phyloP scores from a whole-genome alignment of 2,329 filamentous ascomycete genomes.

The Pleoardoris graminearum region DNA sequence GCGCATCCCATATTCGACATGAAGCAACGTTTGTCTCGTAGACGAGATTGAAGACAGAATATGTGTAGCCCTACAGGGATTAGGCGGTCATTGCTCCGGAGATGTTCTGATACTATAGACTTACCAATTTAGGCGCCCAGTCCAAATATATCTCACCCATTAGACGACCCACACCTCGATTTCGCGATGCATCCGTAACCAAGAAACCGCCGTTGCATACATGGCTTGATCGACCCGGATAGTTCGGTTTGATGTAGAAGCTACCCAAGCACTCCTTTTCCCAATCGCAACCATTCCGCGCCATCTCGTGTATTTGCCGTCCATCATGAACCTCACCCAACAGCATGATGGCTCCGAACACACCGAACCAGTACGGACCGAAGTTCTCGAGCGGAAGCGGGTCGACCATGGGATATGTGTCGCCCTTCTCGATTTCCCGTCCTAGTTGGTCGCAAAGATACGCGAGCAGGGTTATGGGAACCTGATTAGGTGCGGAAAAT shows the following conservation, averaged over 20 bases:
- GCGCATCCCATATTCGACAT: conserved; percentile 86
- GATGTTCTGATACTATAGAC: conserved; percentile 11
- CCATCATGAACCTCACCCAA: conserved; percentile 68
- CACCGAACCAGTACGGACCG: conserved; percentile 85
- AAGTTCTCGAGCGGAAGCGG: conserved; percentile 75
- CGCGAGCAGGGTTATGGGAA: conserved; percentile 73
- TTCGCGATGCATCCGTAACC: conserved; percentile 52
- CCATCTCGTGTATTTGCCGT: conserved; percentile 55
- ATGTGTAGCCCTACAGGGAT: conserved; percentile 70
- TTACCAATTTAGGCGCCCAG: conserved; percentile 56
- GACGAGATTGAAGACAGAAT: conserved; percentile 91
- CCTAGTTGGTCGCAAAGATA: conserved; percentile 85
- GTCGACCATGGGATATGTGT: conserved; percentile 88
- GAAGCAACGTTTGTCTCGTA: conserved; percentile 93
- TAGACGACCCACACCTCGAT: conserved; percentile 54
- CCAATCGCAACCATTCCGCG: conserved; percentile 65
- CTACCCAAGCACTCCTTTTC: conserved; percentile 79
- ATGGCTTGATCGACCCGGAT: conserved; percentile 86
- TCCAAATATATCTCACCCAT: conserved; percentile 58
- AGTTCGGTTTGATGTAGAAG: conserved; percentile 94
- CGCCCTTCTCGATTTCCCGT: conserved; percentile 87
- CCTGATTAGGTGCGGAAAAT: conserved; percentile 73
- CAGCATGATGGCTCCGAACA: conserved; percentile 87
- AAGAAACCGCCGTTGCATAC: conserved; percentile 70
- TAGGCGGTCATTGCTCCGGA: conserved; percentile 3